phyloP scores from a whole-genome alignment of 1,284 basidiomycete species.

The Retiboletus flavoniger region DNA sequence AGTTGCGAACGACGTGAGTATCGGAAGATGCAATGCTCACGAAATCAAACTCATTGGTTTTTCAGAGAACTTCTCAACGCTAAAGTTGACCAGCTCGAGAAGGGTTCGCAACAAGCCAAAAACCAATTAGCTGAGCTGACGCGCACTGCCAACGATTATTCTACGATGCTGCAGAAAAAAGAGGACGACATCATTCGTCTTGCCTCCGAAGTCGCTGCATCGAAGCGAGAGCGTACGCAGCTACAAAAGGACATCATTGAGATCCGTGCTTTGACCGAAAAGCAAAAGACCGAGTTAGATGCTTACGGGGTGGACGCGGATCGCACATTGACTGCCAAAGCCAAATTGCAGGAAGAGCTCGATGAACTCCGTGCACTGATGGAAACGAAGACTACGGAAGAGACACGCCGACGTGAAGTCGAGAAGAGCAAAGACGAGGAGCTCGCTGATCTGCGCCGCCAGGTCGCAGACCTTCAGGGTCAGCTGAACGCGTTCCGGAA shows the following conservation, averaged over 20 bases:
- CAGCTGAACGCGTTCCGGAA: slow-evolving; percentile 62
- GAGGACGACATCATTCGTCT: slow-evolving; percentile 70
- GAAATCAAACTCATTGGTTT: slow-evolving; percentile 5
- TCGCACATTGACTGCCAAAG: slow-evolving; percentile 50
- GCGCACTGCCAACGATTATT: slow-evolving; percentile 76
- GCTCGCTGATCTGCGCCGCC: slow-evolving; percentile 69
- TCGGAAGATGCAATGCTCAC: not conserved
- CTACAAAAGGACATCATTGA: slow-evolving; percentile 63
- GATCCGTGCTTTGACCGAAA: slow-evolving; percentile 69
- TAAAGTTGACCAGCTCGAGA: slow-evolving; percentile 62
- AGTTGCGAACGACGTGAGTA: slow-evolving; percentile 67
- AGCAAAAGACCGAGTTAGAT: slow-evolving; percentile 63
- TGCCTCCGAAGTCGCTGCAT: slow-evolving; percentile 52
- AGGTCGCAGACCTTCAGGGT: slow-evolving; percentile 58
- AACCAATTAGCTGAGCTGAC: slow-evolving; percentile 79
- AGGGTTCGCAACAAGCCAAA: slow-evolving; percentile 69
- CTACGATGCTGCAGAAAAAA: slow-evolving; percentile 75
- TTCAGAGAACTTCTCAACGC: slow-evolving; percentile 61
- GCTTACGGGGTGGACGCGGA: slow-evolving; percentile 63
- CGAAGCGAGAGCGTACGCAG: slow-evolving; percentile 53
- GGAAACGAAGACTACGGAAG: slow-evolving; percentile 85
- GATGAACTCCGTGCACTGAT: slow-evolving; percentile 83
- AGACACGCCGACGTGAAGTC: slow-evolving; percentile 78
- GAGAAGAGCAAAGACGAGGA: slow-evolving; percentile 89
- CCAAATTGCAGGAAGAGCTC: slow-evolving; percentile 77